These are phyloP conservation scores for Cercis canadensis DNA, from an alignment of 306 rosid genomes.

Conservation along the genomic window DNA sequence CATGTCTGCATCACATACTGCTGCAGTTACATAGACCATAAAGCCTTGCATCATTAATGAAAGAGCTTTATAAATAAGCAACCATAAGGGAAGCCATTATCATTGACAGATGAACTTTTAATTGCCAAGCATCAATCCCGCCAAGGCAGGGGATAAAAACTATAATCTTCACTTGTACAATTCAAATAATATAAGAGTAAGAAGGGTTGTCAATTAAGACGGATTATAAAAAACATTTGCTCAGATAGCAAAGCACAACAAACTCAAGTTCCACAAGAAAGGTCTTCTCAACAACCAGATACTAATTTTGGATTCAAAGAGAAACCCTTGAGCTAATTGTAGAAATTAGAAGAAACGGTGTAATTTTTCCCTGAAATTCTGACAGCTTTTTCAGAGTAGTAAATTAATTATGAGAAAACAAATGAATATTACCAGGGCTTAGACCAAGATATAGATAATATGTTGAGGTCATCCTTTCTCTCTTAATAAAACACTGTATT, in stretches of 20 bases:
- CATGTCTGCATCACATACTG: background rate
- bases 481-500: conserved; percentile 87
- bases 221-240: background rate
- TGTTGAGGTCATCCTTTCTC: conserved; percentile 82
- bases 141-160: background rate
- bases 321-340: background rate
- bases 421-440: conserved; percentile 75
- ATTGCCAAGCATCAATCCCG: background rate
- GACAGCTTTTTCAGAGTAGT: background rate
- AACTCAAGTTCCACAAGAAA: conserved; percentile 11
- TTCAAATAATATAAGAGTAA: background rate
- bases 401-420: conserved; percentile 21
- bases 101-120: background rate
- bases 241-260: background rate
- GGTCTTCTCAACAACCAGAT: conserved; percentile 15
- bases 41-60: conserved; percentile 10
- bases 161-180: background rate
- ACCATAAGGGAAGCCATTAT: background rate
- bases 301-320: conserved; percentile 10
- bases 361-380: background rate
- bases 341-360: background rate
- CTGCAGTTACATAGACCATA: conserved; percentile 19
- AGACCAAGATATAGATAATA: conserved; percentile 83
- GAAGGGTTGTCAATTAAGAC: conserved; percentile 17
- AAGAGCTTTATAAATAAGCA: conserved; percentile 11